phyloP scores from a whole-genome alignment of 805 yeast species.

The Wickerhamomyces kurtzmanii region DNA sequence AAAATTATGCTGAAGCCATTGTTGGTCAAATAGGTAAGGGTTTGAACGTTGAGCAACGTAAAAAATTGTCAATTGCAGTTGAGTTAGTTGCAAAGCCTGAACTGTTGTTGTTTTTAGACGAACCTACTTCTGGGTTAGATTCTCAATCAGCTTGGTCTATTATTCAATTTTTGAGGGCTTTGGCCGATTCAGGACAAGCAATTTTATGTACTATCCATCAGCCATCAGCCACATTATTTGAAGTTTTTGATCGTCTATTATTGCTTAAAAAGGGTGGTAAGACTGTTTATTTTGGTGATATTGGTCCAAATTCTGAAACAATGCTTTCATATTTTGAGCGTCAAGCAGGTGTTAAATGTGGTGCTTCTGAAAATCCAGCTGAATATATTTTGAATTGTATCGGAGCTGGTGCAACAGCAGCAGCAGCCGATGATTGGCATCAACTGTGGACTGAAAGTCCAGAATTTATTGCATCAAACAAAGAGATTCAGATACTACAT shows the following conservation, averaged over 20 bases:
- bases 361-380: conserved; percentile 27
- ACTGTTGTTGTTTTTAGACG: conserved; percentile 35
- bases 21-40: conserved; percentile 36
- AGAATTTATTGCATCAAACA: conserved; percentile 17
- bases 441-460: conserved; percentile 41
- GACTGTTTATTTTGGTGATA: conserved; percentile 27
- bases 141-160: conserved; percentile 45
- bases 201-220: conserved; percentile 47
- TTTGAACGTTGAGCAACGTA: conserved; percentile 32
- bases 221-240: conserved; percentile 40
- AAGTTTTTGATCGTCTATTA: conserved; percentile 35
- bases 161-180: conserved; percentile 30
- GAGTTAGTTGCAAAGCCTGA: conserved; percentile 38
- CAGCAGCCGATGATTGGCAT: conserved; percentile 41
- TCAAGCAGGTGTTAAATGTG: conserved; percentile 57
- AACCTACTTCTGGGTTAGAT: conserved; percentile 42
- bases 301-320: conserved; percentile 30
- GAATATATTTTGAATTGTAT: conserved; percentile 36
- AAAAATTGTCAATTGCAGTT: conserved; percentile 34
- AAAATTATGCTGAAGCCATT: conserved; percentile 39
- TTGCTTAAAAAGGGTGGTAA: conserved; percentile 40
- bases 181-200: conserved; percentile 38
- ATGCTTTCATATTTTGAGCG: conserved; percentile 53
- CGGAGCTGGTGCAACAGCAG: conserved; percentile 34
- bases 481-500: conserved; percentile 19